phyloP scores from a whole-genome alignment of 169 alveolate genomes.

The Amoebophrya sp. region DNA sequence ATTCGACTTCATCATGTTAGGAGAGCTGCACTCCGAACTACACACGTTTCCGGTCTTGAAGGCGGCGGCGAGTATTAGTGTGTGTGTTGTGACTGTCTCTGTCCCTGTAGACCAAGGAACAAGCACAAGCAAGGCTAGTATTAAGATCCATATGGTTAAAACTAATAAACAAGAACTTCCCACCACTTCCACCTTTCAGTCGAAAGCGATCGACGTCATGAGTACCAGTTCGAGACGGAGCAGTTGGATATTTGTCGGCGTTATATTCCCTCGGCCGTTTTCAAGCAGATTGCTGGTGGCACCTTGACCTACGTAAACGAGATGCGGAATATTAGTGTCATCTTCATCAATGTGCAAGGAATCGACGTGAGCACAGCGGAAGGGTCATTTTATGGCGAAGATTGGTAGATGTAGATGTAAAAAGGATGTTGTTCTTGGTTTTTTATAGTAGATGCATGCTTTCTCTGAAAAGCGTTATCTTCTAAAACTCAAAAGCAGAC shows the following conservation, averaged over 20 bases:
- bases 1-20: neutral
- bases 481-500: neutral
- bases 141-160: no score
- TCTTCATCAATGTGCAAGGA: constrained; percentile 54
- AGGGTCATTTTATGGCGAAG: constrained; percentile 55
- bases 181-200: neutral
- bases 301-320: constrained; percentile 54
- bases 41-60: neutral
- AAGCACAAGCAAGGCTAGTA: no score
- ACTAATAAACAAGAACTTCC: no score
- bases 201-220: neutral
- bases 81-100: neutral
- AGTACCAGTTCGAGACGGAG: constrained; percentile 14
- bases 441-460: no score
- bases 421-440: no score
- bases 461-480: no score
- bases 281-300: constrained; percentile 56
- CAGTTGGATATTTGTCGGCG: constrained; percentile 49
- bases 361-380: constrained; percentile 53
- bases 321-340: constrained; percentile 54
- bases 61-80: neutral
- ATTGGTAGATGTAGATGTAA: no score
- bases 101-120: neutral
- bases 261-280: constrained; percentile 58
- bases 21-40: neutral